phyloP scores from a whole-genome alignment of 768 basidiomycete species.

The Leccinellum luteum region DNA sequence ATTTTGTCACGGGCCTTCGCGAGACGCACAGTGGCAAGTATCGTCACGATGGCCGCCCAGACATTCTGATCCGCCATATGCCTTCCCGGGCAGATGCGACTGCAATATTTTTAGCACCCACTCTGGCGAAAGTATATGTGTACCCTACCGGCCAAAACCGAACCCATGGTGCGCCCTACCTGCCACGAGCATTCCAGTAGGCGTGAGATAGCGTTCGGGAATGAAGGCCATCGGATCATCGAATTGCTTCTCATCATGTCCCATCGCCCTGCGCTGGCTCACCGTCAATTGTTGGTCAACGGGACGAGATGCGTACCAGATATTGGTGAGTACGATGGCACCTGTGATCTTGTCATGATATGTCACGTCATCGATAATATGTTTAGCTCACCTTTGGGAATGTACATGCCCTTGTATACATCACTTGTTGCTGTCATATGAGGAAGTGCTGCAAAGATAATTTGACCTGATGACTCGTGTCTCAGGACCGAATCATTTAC shows the following conservation, averaged over 20 bases:
- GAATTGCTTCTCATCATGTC: conserved; percentile 50
- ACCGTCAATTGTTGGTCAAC: neutral
- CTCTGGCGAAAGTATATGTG: neutral
- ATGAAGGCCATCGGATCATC: conserved; percentile 50
- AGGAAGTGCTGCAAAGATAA: conserved; percentile 16
- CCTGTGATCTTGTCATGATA: conserved; percentile 5
- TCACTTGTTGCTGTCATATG: conserved; percentile 24
- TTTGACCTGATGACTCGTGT: neutral
- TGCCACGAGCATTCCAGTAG: conserved; percentile 13
- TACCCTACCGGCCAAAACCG: conserved; percentile 27
- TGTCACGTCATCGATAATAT: neutral
- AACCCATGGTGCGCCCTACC: conserved; percentile 5
- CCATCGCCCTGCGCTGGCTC: conserved; percentile 37
- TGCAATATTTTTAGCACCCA: conserved; percentile 4
- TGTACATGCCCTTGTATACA: conserved; percentile 30
- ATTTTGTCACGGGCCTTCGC: conserved; percentile 23
- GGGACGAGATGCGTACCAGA: conserved; percentile 17
- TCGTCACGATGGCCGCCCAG: conserved; percentile 32
- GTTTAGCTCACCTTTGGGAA: conserved; percentile 24
- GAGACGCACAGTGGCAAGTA: conserved; percentile 31
- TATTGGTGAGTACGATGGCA: conserved; percentile 21
- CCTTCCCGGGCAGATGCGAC: conserved; percentile 34
- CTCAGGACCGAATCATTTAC: conserved; percentile 16
- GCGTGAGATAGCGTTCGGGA: conserved; percentile 52
- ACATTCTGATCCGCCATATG: conserved; percentile 32